Base-by-base conservation (phyloP, 1,284 basidiomycete species). In the Kwoniella shivajii region DNA sequence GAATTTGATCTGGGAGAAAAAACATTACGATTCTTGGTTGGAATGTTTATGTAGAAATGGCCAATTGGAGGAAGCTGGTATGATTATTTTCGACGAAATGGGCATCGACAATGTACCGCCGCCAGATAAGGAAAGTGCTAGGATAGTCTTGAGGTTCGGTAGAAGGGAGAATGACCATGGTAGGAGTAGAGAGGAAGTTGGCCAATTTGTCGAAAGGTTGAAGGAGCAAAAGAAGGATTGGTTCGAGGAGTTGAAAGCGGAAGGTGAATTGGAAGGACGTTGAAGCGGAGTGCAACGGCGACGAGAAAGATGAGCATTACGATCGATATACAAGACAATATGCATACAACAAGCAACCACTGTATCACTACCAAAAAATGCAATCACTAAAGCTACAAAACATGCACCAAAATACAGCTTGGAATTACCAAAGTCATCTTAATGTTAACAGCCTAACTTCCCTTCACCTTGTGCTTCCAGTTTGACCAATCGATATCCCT, bases 11-110 rank as follows among this genome's bases (percentile, higher is more conserved):
- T 78, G 88, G 57, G 86, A 86, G 64, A 75, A 71, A 29, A 72
- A 72, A 33, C 73, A 74, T 61, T 92, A 89, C 87, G 86, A 88
- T 57, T 82, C 85, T 0, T 92, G 86, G 82, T 72, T 95, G n/a
- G 91, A 95, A 75, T 90, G 88, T 71, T 81, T 95, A n/a, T 89
- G 88, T 65, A 83, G 92, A 14, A 75, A 86, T 53, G 83, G 84
- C 4, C 80, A 80, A 63, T 65, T 90, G 27, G 83, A 86, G 22
- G 87, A 90, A 50, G 92, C 91, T 0, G 71, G 86, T 31, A 82
- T 83, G 68, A 79, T 85, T 18, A 80, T 88, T 16, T 86, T 86
- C 60, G 60, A 82, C 51, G 82, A 88, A 58, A 90, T 92, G 87
- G 59, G 44, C 27, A 47, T 20, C 41, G 26, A 57, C 18, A 24